phyloP scores from a whole-genome alignment of 345 rosid species.

The Ricinus communis region DNA sequence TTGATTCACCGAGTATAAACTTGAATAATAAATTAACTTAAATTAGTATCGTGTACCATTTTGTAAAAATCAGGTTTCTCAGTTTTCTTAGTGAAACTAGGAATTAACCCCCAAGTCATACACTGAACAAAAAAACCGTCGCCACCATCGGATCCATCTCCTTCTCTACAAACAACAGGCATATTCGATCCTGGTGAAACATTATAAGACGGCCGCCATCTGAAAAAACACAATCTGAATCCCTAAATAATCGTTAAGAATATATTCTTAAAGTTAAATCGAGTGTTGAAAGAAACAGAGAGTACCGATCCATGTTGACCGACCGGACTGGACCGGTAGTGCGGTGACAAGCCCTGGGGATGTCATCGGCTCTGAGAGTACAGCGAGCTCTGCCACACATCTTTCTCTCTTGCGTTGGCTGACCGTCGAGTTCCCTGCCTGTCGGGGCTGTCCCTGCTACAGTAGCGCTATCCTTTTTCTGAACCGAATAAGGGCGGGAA shows the following conservation, averaged over 20 bases:
- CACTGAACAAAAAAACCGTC: conserved; percentile 58
- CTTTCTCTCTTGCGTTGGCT: background rate
- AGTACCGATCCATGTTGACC: conserved; percentile 60
- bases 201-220: conserved; percentile 81
- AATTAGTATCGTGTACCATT: no score
- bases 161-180: conserved; percentile 66
- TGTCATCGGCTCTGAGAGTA: conserved; percentile 60
- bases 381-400: conserved; percentile 95
- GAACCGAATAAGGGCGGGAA: conserved; percentile 19
- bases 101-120: conserved; percentile 93
- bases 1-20: no score
- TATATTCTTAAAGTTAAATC: background rate
- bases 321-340: conserved; percentile 35
- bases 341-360: conserved; percentile 69
- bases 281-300: background rate
- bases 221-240: conserved; percentile 15
- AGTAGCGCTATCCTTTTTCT: background rate
- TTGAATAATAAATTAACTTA: no score
- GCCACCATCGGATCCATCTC: conserved; percentile 38
- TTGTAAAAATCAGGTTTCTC: conserved; percentile 83
- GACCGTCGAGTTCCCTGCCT: background rate
- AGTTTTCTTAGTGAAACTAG: conserved; percentile 67
- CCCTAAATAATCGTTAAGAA: background rate
- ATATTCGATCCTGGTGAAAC: conserved; percentile 69
- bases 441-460: background rate